These are phyloP conservation scores for Malus domestica DNA, from an alignment of 306 rosid species.

Conservation along the genomic window ASM211411v1 NC_041789.1:8113501-8114000, in stretches of 20 bases:
- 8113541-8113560: constrained; percentile 2
- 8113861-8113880: neutral
- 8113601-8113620: neutral
- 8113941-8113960: neutral
- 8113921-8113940: neutral
- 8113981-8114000: neutral
- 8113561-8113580: neutral
- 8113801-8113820: neutral
- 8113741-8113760: neutral
- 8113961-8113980: neutral
- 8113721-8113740: neutral
- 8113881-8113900: neutral
- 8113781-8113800: neutral
- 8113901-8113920: neutral
- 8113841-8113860: neutral
- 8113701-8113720: neutral
- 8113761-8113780: neutral
- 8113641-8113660: neutral
- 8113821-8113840: neutral
- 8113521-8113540: constrained; percentile 12
- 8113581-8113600: neutral
- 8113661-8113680: neutral
- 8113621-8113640: neutral
- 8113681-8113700: neutral
- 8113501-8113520: constrained; percentile 7